Base-by-base conservation (phyloP, 495 filamentous ascomycete genomes). In the Neurospora tetrasperma region DNA sequence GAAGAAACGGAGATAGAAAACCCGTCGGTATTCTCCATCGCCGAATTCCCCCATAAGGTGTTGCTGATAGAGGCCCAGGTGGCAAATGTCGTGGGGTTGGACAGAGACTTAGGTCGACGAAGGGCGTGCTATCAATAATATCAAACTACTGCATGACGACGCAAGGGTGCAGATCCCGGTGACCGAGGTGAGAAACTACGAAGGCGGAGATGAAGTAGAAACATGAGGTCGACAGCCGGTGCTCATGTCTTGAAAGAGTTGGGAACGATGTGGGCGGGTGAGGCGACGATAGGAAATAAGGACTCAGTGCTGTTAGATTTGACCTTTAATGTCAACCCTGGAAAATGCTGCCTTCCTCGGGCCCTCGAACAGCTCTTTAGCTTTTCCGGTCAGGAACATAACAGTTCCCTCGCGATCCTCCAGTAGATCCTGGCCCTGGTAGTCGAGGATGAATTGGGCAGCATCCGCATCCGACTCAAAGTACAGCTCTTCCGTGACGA, bases 291-390 rank as follows among this genome's bases (percentile, higher is more conserved):
- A 66, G 27, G 54, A 66, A 66, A 66, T 66, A 38, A 66, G 54
- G 27, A 66, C 54, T 31, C 54, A 18, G 54, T 31, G 54, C 54
- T 40, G 71, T 92, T 88, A 97, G 76, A 97, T 94, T 81, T 98
- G 95, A 77, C 96, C 95, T 84, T 98, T 98, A 83, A 97, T 96
- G 82, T 98, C 95, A 84, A 98, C 90, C 78, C 90, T 90, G 76
- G 88, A 85, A 82, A 97, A 94, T 70, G 95, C 94, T 73, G 86
- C 85, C 44, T 81, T 79, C 76, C 90, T 91, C 59, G 91, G 87
- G 54, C 80, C 77, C 78, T 97, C 94, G 83, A 98, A 97, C 9
- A 90, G 80, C 62, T 78, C 79, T 35, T 86, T 86, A 41, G 91
- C 92, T 83, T 94, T 94, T 75, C 86, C 88, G 44, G 93, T 92